Percentiles rank a stretch among this genome's conserved stretches.
These are phyloP conservation scores for Flueggea neowawraea DNA, from an alignment of 441 rosid species.

Conservation along the genomic window DNA sequence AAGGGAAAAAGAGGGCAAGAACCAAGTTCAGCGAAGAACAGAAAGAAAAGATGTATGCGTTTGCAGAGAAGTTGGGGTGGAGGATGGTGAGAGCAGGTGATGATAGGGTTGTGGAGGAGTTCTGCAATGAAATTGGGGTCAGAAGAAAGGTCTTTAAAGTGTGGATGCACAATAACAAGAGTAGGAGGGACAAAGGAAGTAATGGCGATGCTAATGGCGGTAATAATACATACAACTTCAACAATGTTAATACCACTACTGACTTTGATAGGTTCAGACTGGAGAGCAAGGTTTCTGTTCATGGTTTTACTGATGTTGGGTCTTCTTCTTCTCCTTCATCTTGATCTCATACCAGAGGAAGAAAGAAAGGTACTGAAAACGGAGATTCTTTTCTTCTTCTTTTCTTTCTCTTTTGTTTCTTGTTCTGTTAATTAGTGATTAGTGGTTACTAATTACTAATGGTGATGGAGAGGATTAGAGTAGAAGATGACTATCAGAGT, in stretches of 20 bases:
- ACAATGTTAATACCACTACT: conserved; percentile 10
- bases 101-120: conserved; percentile 30
- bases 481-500: conserved; percentile 7
- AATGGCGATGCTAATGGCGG: conserved; percentile 8
- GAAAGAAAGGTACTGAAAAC: not conserved
- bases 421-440: conserved; percentile 2
- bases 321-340: conserved; percentile 24
- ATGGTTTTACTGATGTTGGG: conserved; percentile 16
- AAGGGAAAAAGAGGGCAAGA: conserved; percentile 20
- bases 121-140: conserved; percentile 53
- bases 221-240: not conserved
- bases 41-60: conserved; percentile 51
- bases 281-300: conserved; percentile 12
- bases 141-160: conserved; percentile 52
- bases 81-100: conserved; percentile 39
- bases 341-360: conserved; percentile 11
- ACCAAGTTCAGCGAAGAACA: conserved; percentile 47
- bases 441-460: conserved; percentile 11
- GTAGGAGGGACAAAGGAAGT: conserved; percentile 28
- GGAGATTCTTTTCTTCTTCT: not conserved
- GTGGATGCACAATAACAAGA: conserved; percentile 73
- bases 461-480: conserved; percentile 2
- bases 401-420: not conserved
- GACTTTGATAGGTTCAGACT: conserved; percentile 6
- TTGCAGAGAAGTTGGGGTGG: conserved; percentile 63